These are phyloP conservation scores for Gossypium herbaceum DNA, from an alignment of 345 rosid genomes.

Conservation along the genomic window DNA sequence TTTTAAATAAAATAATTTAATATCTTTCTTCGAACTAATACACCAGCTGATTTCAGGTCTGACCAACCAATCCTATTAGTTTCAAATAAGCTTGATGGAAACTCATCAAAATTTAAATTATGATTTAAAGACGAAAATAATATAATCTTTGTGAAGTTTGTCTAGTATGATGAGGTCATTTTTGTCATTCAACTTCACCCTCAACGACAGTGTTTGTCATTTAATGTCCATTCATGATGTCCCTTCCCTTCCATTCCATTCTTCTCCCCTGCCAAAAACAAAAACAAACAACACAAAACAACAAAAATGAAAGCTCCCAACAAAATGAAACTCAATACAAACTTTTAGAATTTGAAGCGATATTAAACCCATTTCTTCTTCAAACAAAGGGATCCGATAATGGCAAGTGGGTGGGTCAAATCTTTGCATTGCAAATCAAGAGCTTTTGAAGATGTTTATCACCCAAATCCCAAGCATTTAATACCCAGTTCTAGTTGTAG, in stretches of 20 bases:
- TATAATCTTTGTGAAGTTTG: too few relatives aligned
- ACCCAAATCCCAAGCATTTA: constrained; percentile 42
- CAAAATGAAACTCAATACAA: neutral
- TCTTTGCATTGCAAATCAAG: constrained; percentile 89
- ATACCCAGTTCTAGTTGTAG: constrained; percentile 69
- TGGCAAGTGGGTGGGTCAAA: constrained; percentile 88
- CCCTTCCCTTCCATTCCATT: constrained; percentile 12
- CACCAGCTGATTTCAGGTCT: too few relatives aligned
- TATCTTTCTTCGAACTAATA: too few relatives aligned
- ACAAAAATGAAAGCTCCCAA: neutral
- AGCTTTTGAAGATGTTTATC: constrained; percentile 82
- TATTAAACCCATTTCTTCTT: neutral
- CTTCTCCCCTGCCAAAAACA: neutral
- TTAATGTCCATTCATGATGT: constrained; percentile 41
- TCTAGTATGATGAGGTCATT: constrained; percentile 12
- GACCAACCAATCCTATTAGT: too few relatives aligned
- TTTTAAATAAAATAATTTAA: too few relatives aligned
- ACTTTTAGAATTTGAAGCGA: constrained; percentile 21
- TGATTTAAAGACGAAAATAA: too few relatives aligned
- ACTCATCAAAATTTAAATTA: too few relatives aligned
- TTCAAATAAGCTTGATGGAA: too few relatives aligned
- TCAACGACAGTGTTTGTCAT: constrained; percentile 15
- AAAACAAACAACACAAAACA: neutral
- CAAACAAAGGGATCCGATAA: constrained; percentile 19
- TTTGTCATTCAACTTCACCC: constrained; percentile 22